Conservation (phyloP, 2,329 filamentous ascomycete species). For the Cyphellophora europaea region DNA sequence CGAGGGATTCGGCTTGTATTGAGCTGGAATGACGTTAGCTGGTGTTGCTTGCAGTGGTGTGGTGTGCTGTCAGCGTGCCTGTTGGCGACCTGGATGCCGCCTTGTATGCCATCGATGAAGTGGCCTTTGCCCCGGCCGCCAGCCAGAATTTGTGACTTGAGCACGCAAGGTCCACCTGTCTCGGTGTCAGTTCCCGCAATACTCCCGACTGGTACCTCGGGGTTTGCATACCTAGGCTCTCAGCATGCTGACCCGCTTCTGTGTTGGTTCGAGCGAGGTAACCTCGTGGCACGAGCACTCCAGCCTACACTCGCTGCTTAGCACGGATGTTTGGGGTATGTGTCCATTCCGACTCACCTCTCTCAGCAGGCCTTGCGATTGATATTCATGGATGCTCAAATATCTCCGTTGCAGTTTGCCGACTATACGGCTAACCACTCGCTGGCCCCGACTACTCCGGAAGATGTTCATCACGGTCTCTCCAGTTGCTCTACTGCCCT, state of each 20-base stretch:
- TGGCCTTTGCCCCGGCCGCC: conserved; percentile 24
- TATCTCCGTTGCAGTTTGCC: background rate
- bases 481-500: too few species aligned
- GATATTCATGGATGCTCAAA: conserved; percentile 2
- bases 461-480: too few species aligned
- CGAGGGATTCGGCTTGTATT: conserved; percentile 20
- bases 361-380: conserved; percentile 1
- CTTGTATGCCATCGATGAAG: conserved; percentile 21
- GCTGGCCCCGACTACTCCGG: too few species aligned
- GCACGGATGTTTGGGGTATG: too few species aligned
- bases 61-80: conserved; percentile 12
- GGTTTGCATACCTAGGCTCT: background rate
- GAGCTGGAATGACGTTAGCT: too few species aligned
- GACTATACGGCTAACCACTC: background rate
- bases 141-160: conserved; percentile 25
- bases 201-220: too few species aligned
- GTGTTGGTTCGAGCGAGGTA: background rate
- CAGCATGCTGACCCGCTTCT: background rate
- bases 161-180: conserved; percentile 21
- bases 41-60: conserved; percentile 1
- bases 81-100: conserved; percentile 21
- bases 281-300: background rate
- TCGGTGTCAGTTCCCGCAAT: background rate
- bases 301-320: too few species aligned
- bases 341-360: too few species aligned